Base-by-base conservation (phyloP, 768 basidiomycete genomes). In the Ramaria sp. region DNA sequence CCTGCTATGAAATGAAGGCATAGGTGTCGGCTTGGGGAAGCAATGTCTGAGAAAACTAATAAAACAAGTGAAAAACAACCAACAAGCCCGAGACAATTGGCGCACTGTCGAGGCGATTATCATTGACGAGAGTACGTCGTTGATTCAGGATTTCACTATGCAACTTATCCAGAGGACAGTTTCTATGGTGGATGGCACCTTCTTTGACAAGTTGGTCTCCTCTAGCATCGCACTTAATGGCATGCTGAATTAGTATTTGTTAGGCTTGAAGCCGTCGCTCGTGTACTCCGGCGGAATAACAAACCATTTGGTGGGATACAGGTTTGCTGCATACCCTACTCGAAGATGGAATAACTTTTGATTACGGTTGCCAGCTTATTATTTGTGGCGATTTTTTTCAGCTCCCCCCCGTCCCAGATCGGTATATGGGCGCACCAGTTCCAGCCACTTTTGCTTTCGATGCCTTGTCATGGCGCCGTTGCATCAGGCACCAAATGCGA, bases 311-410 rank as follows among this genome's bases (percentile, higher is more conserved):
- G 91, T 11, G 91, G 91, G 3, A 90, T 95, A 47, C 91, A 93
- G 75, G 87, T 86, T 42, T 48, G 24, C 30, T 24, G 49, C 86
- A 83, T 82, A 83, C n/a, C n/a, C n/a, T n/a, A 66, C 66, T 38
- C 34, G 51, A 55, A 58, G 10, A 27, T 59, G 30, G 52, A 56
- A 58, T 49, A 59, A 39, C 17, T n/a, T n/a, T n/a, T n/a, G n/a
- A 48, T 34, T 11, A 52, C 24, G 15, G n/a, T 49, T n/a, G 27
- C 57, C 0, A 91, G 86, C 79, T 93, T 52, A 75, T 88, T 37
- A 72, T 93, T 3, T 91, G 85, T 7, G 92, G 92, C 7, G 92
- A 94, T 65, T 94, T 94, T 68, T 93, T 82, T 65, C 91, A 95
- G 68, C 74, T 95, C 0, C 92, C 92, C 10, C 92, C 92, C 1